Base-by-base conservation (phyloP, 768 basidiomycete genomes). In the Paxillus rubicundulus region DNA sequence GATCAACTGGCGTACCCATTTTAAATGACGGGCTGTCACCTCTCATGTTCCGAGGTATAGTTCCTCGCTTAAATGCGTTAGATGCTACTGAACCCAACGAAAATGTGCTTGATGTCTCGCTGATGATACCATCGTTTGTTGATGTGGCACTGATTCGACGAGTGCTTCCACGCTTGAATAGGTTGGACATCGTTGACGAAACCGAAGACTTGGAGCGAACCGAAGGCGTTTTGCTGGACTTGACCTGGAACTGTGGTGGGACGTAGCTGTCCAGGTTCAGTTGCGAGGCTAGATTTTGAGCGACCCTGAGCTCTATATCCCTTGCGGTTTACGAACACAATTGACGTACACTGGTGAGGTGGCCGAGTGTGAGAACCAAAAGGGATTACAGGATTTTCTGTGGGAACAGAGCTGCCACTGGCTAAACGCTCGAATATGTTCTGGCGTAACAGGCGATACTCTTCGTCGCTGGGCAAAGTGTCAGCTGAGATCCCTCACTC, bases 341-440 rank as follows among this genome's bases (percentile, higher is more conserved):
- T 18, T 4, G 34, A 34, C 55, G 32, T 39, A 59, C 66, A 30
- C 47, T 64, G 50, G 44, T 53, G 47, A 50, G 58, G 46, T 16
- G 50, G 57, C 45, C 52, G 71, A 68, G 41, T 68, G 63, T 70
- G 61, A 53, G 65, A 65, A 48, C 75, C 66, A 56, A 80, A 74
- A 37, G 85, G 85, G 40, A 89, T 82, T 39, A 89, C 65, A 20
- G 89, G 74, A 9, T 63, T 67, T 66, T 91, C 89, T 36, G 77
- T 74, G 5, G 88, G 87, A 18, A 87, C 75, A 9, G 72, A 63
- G 21, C 80, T 72, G 46, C 74, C 77, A 54, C 72, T 81, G 14
- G 87, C 78, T 61, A 89, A 82, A 47, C 91, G 81, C 65, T 92
- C 88, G 59, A 93, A 92, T 36, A 93, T 74, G 63, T 85, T 89